Conservation (phyloP, 108 stramenopile genomes). For the Licmophora abbreviata region DNA sequence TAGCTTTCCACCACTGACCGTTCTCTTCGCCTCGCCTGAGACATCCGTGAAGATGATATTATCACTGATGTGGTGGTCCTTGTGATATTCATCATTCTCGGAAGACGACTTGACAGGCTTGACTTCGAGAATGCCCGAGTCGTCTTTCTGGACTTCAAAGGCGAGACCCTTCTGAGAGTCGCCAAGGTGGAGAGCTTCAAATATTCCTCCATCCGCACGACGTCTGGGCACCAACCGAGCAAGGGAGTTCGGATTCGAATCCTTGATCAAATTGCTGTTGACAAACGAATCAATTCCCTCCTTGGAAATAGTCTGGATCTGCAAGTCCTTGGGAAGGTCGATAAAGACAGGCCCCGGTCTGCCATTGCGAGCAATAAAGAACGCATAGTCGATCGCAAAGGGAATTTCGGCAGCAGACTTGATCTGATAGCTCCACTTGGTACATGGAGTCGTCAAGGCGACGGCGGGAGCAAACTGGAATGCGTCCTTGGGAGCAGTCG, state of each 20-base stretch:
- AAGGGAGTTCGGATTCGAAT: conserved; percentile 18
- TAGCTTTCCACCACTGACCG: conserved; percentile 23
- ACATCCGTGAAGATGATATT: conserved; percentile 42
- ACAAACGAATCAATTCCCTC: conserved; percentile 60
- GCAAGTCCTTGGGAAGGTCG: conserved; percentile 91
- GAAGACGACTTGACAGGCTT: conserved; percentile 10
- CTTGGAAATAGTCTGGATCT: conserved; percentile 66
- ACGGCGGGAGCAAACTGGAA: conserved; percentile 84
- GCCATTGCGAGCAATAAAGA: conserved; percentile 80
- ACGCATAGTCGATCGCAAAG: conserved; percentile 85
- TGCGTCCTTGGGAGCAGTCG: conserved; percentile 71
- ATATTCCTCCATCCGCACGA: conserved; percentile 26
- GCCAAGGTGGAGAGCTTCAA: conserved; percentile 69
- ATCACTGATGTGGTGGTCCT: conserved; percentile 65
- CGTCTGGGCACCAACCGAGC: conserved; percentile 47
- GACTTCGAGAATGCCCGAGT: conserved; percentile 15
- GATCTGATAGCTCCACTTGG: conserved; percentile 89
- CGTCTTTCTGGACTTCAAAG: conserved; percentile 50
- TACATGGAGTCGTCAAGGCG: conserved; percentile 73
- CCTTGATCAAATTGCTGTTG: conserved; percentile 23
- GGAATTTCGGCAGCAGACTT: conserved; percentile 84
- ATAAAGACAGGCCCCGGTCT: conserved; percentile 90
- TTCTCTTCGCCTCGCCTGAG: conserved; percentile 30
- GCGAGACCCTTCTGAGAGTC: conserved; percentile 44
- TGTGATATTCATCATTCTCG: conserved; percentile 42